Evolutionary conservation across 257 asterid species (phyloP).

Genomic region (Solanum bulbocastanum): DNA sequence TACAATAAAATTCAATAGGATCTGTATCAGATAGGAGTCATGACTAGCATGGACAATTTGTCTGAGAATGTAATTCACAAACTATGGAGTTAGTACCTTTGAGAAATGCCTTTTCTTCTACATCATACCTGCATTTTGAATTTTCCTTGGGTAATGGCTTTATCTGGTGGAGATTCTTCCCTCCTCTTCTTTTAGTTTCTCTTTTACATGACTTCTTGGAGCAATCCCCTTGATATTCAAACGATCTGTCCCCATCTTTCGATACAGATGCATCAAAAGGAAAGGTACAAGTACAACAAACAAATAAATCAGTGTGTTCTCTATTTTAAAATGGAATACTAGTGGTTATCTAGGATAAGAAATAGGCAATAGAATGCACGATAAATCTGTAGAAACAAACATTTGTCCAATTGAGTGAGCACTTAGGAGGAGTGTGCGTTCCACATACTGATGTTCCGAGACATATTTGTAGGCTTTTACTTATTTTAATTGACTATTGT

Average conservation of each 20-base stretch:
- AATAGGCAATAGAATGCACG: background rate
- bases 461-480: background rate
- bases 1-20: too few relatives aligned
- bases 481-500: background rate
- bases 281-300: background rate
- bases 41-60: too few relatives aligned
- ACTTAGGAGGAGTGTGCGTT: background rate
- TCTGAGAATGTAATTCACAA: background rate
- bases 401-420: background rate
- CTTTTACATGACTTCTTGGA: background rate
- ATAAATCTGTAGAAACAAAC: background rate
- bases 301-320: background rate
- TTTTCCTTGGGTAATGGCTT: background rate
- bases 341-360: background rate
- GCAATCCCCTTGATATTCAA: background rate
- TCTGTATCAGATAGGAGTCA: too few relatives aligned
- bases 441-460: background rate
- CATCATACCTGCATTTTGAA: background rate
- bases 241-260: background rate
- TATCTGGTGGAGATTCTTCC: background rate
- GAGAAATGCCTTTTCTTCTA: background rate
- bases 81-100: background rate
- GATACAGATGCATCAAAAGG: background rate
- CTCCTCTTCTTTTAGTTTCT: background rate
- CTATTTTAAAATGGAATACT: background rate